Conservation (phyloP, 2,329 filamentous ascomycete species). For the Apiospora rasikravindrae region DNA sequence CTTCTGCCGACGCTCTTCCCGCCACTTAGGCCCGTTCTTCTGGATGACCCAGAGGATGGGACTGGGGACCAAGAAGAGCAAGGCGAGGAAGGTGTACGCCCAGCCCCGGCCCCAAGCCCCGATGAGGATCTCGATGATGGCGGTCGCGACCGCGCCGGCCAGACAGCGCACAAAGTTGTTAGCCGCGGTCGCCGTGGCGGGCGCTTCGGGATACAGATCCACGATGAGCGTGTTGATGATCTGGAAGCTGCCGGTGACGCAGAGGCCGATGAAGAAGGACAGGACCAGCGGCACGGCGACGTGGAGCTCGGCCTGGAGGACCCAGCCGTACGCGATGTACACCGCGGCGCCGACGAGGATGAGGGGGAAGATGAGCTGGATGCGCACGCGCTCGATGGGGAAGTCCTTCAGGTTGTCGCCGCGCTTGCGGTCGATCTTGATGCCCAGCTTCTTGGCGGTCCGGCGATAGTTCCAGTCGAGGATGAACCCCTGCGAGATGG, state of each 20-base stretch:
- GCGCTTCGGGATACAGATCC: slow-evolving; percentile 65
- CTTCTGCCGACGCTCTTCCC: slow-evolving; percentile 54
- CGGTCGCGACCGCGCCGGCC: slow-evolving; percentile 63
- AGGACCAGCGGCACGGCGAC: slow-evolving; percentile 62
- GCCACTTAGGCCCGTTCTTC: slow-evolving; percentile 54
- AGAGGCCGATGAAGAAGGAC: slow-evolving; percentile 61
- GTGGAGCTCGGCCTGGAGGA: slow-evolving; percentile 54
- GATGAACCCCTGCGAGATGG: slow-evolving; percentile 61
- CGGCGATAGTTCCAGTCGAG: slow-evolving; percentile 74
- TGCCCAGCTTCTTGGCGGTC: slow-evolving; percentile 64
- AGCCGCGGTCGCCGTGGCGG: slow-evolving; percentile 66
- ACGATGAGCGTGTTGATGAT: slow-evolving; percentile 68
- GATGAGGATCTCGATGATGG: slow-evolving; percentile 65
- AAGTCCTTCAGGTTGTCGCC: slow-evolving; percentile 57
- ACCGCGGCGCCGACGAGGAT: slow-evolving; percentile 59
- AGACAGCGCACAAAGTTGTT: slow-evolving; percentile 69
- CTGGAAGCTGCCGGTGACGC: slow-evolving; percentile 66
- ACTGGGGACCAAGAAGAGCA: slow-evolving; percentile 54
- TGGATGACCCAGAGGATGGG: slow-evolving; percentile 57
- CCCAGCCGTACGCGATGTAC: slow-evolving; percentile 63
- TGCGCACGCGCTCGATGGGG: slow-evolving; percentile 60
- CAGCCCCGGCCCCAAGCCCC: slow-evolving; percentile 62
- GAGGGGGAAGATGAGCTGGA: slow-evolving; percentile 60
- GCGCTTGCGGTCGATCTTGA: slow-evolving; percentile 65
- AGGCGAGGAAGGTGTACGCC: slow-evolving; percentile 64